Percentiles rank a stretch among this genome's conserved stretches.
Conservation (phyloP, 306 rosid species). For the Bauhinia variegata region DNA sequence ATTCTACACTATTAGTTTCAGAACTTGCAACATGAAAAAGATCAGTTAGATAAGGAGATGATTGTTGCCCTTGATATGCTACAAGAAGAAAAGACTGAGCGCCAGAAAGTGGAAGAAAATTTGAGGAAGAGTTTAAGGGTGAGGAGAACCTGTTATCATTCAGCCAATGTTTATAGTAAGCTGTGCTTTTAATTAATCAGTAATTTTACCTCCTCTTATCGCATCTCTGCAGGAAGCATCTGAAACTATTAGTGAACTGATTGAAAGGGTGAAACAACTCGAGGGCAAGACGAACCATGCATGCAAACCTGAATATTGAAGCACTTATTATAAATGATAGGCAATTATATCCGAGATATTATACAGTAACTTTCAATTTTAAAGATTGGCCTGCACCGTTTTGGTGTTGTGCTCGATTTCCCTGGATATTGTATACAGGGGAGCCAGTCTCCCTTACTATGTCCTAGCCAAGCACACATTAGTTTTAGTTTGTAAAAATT, state of each 20-base stretch:
- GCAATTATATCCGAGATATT: too few relatives aligned
- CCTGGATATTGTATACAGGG: too few relatives aligned
- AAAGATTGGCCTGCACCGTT: too few relatives aligned
- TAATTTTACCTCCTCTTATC: not conserved
- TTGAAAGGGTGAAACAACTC: slow-evolving; percentile 31
- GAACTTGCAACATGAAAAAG: not conserved
- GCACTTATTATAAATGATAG: too few relatives aligned
- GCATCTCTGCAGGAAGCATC: slow-evolving; percentile 32
- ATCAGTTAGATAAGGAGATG: not conserved
- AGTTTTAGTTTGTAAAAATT: too few relatives aligned
- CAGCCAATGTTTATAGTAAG: not conserved
- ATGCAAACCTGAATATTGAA: too few relatives aligned
- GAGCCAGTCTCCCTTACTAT: too few relatives aligned
- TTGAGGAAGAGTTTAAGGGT: slow-evolving; percentile 26
- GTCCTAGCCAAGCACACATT: too few relatives aligned
- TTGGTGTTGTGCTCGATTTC: too few relatives aligned
- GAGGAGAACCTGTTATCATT: not conserved
- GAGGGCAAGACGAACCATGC: slow-evolving; percentile 13
- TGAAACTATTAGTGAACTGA: slow-evolving; percentile 27
- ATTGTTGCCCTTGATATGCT: not conserved
- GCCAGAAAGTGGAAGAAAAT: not conserved
- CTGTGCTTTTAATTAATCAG: slow-evolving; percentile 9
- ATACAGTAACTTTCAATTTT: too few relatives aligned
- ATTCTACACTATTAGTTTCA: slow-evolving; percentile 13
- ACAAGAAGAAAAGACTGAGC: not conserved